phyloP scores from a whole-genome alignment of 129 eudicot species.

The Tanacetum coccineum region DNA sequence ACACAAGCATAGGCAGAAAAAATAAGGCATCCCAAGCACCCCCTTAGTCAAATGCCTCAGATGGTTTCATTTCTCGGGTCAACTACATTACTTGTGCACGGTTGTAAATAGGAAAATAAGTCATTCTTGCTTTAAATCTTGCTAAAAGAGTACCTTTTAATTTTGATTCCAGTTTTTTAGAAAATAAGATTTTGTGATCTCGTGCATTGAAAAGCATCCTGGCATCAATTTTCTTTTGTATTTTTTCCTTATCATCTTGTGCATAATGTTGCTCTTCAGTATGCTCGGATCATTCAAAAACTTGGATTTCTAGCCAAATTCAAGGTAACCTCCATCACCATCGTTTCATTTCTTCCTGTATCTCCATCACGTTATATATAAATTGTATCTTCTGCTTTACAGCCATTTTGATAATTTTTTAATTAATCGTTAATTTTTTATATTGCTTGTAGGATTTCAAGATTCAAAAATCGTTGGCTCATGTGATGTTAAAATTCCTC shows the following conservation, averaged over 20 bases:
- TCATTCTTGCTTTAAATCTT: neutral
- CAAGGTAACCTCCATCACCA: no score
- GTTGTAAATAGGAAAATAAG: no score
- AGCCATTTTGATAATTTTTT: neutral
- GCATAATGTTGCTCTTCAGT: no score
- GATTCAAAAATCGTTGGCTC: slow-evolving; percentile 95
- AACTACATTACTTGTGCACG: no score
- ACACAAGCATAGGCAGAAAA: no score
- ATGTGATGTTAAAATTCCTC: slow-evolving; percentile 90
- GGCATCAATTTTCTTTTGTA: neutral
- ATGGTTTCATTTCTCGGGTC: neutral
- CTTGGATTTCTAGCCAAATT: no score
- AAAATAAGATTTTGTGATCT: no score
- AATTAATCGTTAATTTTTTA: neutral
- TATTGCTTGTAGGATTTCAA: slow-evolving; percentile 61
- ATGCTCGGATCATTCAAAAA: no score
- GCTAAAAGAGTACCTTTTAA: neutral
- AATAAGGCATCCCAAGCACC: no score
- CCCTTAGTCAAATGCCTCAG: neutral
- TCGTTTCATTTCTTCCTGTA: neutral
- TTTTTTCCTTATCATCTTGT: no score
- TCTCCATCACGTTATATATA: neutral
- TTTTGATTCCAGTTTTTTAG: no score
- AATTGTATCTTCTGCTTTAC: neutral
- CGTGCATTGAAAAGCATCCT: neutral